Evolutionary conservation across 2,329 filamentous ascomycete genomes (phyloP), one percentile per base, ranked within the genome.

Genomic region (Xylariomycetidae sp.): DNA sequence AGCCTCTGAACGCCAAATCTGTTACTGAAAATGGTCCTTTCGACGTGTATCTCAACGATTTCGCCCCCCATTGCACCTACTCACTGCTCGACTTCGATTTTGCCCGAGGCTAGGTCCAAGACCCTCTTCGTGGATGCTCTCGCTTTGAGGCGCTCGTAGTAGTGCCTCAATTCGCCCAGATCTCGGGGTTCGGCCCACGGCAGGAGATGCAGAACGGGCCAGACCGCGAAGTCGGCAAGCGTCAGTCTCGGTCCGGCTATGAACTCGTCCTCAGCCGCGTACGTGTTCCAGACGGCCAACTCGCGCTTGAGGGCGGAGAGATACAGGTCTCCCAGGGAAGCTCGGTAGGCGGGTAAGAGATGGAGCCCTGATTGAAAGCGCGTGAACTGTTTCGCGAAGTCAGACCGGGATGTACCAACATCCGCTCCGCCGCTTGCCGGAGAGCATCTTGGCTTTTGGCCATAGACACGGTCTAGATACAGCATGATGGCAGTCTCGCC

Each of bases 391-490:
- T 43, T 51, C 1, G 63, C 68, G 4, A 66, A 48, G 13, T 61
- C 53, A 5, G 46, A 16, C 5, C 49, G 44, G 1, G 50, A 31
- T 9, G 43, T 35, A n/a, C n/a, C n/a, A n/a, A n/a, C n/a, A n/a
- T n/a, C n/a, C n/a, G n/a, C n/a, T n/a, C n/a, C n/a, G n/a, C n/a
- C n/a, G n/a, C n/a, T n/a, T n/a, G n/a, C n/a, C n/a, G n/a, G n/a
- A n/a, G n/a, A n/a, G n/a, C n/a, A n/a, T n/a, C n/a, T n/a, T 3
- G 40, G 25, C 37, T 5, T 53, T n/a, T 47, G 43, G 2, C 66
- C 64, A 39, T 78, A 67, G 10, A 66, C 58, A 3, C 71, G 64
- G 38, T 85, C 74, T 1, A 85, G 62, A 38, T 86, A 81, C 8
- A 75, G 51, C 63, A 81, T 63, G 37, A 80, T 72, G 20, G 67